Base-by-base conservation (phyloP, 768 basidiomycete species). In the Leccinellum albellum region DNA sequence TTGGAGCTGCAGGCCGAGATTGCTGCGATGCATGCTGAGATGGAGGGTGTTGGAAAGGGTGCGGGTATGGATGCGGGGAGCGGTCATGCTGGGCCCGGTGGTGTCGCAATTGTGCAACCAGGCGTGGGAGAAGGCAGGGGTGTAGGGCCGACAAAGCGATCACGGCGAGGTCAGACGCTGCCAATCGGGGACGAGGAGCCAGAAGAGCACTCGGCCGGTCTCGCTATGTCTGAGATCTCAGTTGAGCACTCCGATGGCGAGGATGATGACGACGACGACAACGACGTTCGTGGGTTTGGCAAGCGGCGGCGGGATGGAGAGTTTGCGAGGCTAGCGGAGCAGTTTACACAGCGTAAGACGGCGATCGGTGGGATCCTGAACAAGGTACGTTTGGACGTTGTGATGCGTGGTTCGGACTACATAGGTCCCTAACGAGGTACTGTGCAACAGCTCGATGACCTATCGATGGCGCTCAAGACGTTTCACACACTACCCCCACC, bases 1-100 rank as follows among this genome's bases (percentile, higher is more conserved):
- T 69, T 89, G 59, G 85, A 85, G 35, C 70, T 91, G 29, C 88
- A 91, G 68, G 82, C 80, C 54, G 82, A 88, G 60, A 82, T 91
- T 32, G 84, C 89, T 6, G 76, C 74, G 60, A 82, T 88, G 80
- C 89, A 91, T 66, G 71, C 85, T 10, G 82, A 86, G 24, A 88
- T 91, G 87, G 89, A 91, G 68, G 80, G 80, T 40, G 78, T 87
- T 1, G 61, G 72, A 56, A 55, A 42, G 12, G 51, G 44, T 14
- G 17, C 8, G 8, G 33, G 13, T 33, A 8, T 17, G 35, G 54
- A 48, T 1, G 12, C 37, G 45, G 69, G 58, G 14, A 54, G n/a
- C 8, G 17, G 7, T 0, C 57, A 59, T 46, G 29, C 55, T 50
- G 45, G 62, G 26, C n/a, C 20, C 6, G 29, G 48, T 17, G 44